These are phyloP conservation scores for Huntiella abstrusa DNA, from an alignment of 2,329 filamentous ascomycete species.

Conservation along the genomic window DNA sequence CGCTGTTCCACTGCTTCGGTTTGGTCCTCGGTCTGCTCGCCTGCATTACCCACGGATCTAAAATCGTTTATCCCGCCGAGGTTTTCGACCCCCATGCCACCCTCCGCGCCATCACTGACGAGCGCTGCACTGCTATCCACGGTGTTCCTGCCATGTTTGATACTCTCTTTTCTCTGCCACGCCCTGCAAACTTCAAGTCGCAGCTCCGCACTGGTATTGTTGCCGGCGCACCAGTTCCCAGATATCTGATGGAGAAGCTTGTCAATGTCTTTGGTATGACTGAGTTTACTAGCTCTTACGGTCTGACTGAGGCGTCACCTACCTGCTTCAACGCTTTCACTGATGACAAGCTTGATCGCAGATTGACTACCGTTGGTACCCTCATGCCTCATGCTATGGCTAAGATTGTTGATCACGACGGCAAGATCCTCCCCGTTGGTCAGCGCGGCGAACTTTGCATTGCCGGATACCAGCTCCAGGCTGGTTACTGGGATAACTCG, in stretches of 20 bases:
- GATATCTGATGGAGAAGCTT: constrained; percentile 54
- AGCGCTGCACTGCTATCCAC: constrained; percentile 55
- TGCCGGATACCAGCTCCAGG: constrained; percentile 56
- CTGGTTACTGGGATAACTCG: constrained; percentile 49
- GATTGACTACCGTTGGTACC: constrained; percentile 55
- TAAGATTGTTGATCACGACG: constrained; percentile 56
- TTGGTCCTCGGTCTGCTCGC: constrained; percentile 59
- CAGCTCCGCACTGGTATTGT: constrained; percentile 58
- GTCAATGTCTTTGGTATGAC: constrained; percentile 55
- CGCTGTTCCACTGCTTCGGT: constrained; percentile 74
- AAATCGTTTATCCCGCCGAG: constrained; percentile 58
- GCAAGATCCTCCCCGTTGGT: constrained; percentile 47
- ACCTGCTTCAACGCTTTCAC: constrained; percentile 69
- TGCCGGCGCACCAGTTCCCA: constrained; percentile 58
- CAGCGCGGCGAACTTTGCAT: constrained; percentile 57
- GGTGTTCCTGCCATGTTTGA: constrained; percentile 78
- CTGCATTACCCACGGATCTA: constrained; percentile 53
- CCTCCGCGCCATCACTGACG: constrained; percentile 45
- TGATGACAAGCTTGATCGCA: constrained; percentile 45
- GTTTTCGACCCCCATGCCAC: constrained; percentile 52
- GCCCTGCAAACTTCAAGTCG: constrained; percentile 23
- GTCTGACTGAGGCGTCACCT: constrained; percentile 60
- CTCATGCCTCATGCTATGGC: constrained; percentile 57
- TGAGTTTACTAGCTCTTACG: constrained; percentile 52
- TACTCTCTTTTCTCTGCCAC: constrained; percentile 33